These are phyloP conservation scores for Cyclocybe cylindracea DNA, from an alignment of 768 basidiomycete species.

Conservation along the genomic window DNA sequence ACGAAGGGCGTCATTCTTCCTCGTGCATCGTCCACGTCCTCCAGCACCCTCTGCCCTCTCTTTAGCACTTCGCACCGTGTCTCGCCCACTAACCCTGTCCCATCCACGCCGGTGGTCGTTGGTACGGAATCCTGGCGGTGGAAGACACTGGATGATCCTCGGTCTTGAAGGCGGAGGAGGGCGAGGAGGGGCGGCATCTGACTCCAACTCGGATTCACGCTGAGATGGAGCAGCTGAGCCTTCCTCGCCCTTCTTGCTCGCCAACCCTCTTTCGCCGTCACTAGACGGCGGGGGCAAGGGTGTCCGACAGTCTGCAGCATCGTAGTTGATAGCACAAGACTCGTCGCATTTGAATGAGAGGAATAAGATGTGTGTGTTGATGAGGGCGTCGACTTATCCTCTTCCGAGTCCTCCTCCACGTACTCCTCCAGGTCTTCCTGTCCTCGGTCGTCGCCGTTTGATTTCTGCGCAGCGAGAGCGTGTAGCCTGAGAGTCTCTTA, in stretches of 20 bases:
- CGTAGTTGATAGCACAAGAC: slow-evolving; percentile 72
- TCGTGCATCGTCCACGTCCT: too few species aligned
- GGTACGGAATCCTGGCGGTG: too few species aligned
- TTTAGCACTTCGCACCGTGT: too few species aligned
- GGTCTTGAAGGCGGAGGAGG: slow-evolving; percentile 9
- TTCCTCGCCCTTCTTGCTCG: slow-evolving; percentile 26
- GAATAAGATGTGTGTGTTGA: too few species aligned
- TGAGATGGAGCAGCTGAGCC: background rate
- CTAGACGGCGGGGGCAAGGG: slow-evolving; percentile 66
- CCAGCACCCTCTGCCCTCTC: too few species aligned
- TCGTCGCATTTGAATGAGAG: slow-evolving; percentile 48
- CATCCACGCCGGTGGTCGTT: too few species aligned
- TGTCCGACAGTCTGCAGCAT: slow-evolving; percentile 79
- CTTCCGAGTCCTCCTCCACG: slow-evolving; percentile 44
- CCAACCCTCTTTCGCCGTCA: slow-evolving; percentile 30
- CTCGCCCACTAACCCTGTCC: too few species aligned
- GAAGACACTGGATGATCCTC: slow-evolving; percentile 25
- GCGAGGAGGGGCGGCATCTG: background rate
- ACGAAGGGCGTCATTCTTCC: too few species aligned
- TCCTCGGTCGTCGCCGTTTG: slow-evolving; percentile 22
- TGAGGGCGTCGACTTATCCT: slow-evolving; percentile 28
- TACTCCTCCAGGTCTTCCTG: slow-evolving; percentile 25
- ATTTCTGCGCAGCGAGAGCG: slow-evolving; percentile 61
- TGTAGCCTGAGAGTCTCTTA: slow-evolving; percentile 67
- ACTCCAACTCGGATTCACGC: background rate